phyloP scores from a whole-genome alignment of 108 stramenopile species.

The Parietichytrium sp. region DNA sequence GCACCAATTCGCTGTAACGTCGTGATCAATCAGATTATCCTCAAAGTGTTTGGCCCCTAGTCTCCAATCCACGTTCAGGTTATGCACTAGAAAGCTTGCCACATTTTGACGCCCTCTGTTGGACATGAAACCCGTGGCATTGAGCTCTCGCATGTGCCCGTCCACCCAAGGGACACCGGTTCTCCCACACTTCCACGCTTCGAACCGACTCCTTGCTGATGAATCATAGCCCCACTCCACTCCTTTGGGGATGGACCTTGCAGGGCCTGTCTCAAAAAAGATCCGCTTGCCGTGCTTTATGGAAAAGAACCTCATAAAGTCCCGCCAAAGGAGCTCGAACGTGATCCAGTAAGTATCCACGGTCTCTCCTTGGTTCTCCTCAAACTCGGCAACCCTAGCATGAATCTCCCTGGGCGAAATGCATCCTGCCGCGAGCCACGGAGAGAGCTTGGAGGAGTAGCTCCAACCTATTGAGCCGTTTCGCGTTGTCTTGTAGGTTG shows the following conservation, averaged over 20 bases:
- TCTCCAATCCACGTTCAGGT: constrained; percentile 92
- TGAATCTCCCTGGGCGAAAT: constrained; percentile 81
- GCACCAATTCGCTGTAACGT: constrained; percentile 88
- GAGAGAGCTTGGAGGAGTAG: constrained; percentile 89
- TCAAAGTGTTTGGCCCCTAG: constrained; percentile 91
- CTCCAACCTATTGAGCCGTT: constrained; percentile 93
- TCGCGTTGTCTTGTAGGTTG: constrained; percentile 87
- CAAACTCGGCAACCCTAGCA: constrained; percentile 75
- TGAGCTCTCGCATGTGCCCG: constrained; percentile 97
- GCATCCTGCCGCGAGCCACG: constrained; percentile 90
- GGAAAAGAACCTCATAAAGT: constrained; percentile 88
- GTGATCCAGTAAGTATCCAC: constrained; percentile 94
- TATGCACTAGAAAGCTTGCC: constrained; percentile 81
- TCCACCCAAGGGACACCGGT: constrained; percentile 92
- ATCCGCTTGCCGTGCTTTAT: constrained; percentile 77
- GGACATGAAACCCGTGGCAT: constrained; percentile 90
- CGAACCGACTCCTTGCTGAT: constrained; percentile 46
- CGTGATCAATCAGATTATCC: constrained; percentile 82
- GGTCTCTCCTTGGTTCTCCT: constrained; percentile 75
- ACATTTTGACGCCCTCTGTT: constrained; percentile 96
- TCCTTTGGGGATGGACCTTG: neutral
- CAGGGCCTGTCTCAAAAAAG: constrained; percentile 77
- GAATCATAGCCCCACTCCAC: constrained; percentile 38
- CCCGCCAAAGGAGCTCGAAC: constrained; percentile 92
- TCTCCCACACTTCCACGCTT: constrained; percentile 75